Percentiles rank a stretch among this genome's conserved stretches.
Conservation (phyloP, 2,329 filamentous ascomycete genomes). For the Ilyonectria sp. region DNA sequence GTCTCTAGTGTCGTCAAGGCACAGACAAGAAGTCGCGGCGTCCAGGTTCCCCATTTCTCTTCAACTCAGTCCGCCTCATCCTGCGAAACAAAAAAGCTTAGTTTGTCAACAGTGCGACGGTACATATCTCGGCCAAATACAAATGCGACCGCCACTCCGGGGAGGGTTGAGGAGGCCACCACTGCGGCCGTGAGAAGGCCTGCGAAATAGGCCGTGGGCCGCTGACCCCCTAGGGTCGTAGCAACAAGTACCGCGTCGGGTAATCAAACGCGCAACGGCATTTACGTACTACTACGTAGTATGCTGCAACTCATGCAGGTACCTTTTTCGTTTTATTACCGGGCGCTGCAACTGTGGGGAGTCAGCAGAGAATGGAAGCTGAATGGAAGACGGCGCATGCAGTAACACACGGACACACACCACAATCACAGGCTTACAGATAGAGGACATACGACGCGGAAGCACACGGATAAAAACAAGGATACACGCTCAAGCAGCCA, state of each 20-base stretch:
- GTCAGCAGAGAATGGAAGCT: constrained; percentile 25
- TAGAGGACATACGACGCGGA: background rate
- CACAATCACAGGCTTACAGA: background rate
- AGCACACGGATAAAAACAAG: constrained; percentile 5
- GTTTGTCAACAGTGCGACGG: background rate
- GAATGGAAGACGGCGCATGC: constrained; percentile 5
- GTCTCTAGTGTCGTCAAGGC: background rate
- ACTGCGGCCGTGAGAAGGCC: background rate
- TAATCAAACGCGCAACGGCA: constrained; percentile 22
- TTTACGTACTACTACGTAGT: constrained; percentile 20
- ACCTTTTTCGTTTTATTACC: constrained; percentile 24
- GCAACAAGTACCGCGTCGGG: constrained; percentile 3
- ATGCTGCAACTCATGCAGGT: constrained; percentile 29
- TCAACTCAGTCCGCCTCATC: background rate
- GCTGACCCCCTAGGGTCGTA: background rate
- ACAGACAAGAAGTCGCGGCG: background rate
- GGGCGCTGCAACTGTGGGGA: constrained; percentile 24
- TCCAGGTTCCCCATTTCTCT: background rate
- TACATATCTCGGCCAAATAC: background rate
- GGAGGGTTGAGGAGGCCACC: background rate
- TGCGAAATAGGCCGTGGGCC: background rate
- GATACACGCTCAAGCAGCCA: background rate
- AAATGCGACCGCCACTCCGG: background rate
- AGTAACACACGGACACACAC: background rate
- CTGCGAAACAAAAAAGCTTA: background rate